These are phyloP conservation scores for Fusarium napiforme DNA, from an alignment of 2,329 filamentous ascomycete species.

Conservation along the genomic window DNA sequence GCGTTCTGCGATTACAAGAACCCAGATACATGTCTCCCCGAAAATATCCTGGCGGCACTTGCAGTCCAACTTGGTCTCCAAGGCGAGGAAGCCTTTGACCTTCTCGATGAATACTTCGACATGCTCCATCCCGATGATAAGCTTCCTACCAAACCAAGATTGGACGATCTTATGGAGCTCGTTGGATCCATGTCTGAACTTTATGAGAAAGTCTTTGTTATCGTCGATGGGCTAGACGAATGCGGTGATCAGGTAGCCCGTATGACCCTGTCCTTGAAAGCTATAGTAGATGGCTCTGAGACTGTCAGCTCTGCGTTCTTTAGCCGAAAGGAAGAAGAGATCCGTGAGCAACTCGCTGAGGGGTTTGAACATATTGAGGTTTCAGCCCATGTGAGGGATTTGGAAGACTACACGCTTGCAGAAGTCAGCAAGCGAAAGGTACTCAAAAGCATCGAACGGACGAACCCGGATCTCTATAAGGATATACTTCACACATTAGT, in stretches of 20 bases:
- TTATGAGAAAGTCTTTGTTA: neutral
- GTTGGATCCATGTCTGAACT: neutral
- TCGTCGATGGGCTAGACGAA: slow-evolving; percentile 19
- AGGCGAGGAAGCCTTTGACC: neutral
- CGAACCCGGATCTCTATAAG: neutral
- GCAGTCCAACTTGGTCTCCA: slow-evolving; percentile 18
- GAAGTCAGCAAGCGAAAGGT: neutral
- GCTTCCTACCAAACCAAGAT: neutral
- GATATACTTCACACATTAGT: neutral
- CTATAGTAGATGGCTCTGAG: neutral
- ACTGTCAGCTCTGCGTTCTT: neutral
- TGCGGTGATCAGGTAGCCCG: neutral
- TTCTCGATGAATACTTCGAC: slow-evolving; percentile 6
- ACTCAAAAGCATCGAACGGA: neutral
- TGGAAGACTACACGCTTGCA: slow-evolving; percentile 3
- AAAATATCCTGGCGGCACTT: slow-evolving; percentile 7
- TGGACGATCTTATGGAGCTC: neutral
- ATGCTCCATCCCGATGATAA: neutral
- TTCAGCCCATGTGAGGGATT: slow-evolving; percentile 6
- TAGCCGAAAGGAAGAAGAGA: slow-evolving; percentile 10
- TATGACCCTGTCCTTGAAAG: neutral
- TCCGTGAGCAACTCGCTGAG: neutral
- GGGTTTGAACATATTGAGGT: slow-evolving; percentile 6
- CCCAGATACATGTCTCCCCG: neutral
- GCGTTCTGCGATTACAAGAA: slow-evolving; percentile 25